These are phyloP conservation scores for Pyrus hybrid DNA, from an alignment of 331 rosid species.

Conservation along the genomic window DNA sequence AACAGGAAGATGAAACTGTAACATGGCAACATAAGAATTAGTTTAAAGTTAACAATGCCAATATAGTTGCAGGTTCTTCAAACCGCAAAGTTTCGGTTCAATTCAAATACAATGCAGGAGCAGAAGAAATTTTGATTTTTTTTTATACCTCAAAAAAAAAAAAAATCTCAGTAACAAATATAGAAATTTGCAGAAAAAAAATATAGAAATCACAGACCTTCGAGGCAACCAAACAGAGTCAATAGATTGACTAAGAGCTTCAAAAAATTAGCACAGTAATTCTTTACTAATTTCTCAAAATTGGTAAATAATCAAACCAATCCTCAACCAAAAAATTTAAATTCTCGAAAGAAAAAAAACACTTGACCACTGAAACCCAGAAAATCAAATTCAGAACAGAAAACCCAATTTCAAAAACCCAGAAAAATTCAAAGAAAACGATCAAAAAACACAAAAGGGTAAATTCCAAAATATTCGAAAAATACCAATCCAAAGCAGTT, in stretches of 20 bases:
- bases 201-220: background rate
- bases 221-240: background rate
- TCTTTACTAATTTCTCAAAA: background rate
- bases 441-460: background rate
- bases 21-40: constrained; percentile 12
- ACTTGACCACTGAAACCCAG: background rate
- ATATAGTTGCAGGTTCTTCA: background rate
- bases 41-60: background rate
- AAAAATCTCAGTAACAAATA: too few species aligned
- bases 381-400: background rate
- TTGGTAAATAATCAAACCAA: background rate
- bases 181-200: too few species aligned
- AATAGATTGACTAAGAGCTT: background rate
- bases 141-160: background rate
- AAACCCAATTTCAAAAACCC: background rate
- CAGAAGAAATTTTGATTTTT: background rate
- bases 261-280: background rate
- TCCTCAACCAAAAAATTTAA: background rate
- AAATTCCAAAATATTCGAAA: background rate
- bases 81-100: background rate
- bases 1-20: constrained; percentile 86
- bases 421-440: background rate
- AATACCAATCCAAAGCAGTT: constrained; percentile 83
- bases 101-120: background rate
- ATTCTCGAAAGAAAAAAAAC: background rate